phyloP scores from a whole-genome alignment of 2,329 filamentous ascomycete species.

The Aspergillus quadricinctus region DNA sequence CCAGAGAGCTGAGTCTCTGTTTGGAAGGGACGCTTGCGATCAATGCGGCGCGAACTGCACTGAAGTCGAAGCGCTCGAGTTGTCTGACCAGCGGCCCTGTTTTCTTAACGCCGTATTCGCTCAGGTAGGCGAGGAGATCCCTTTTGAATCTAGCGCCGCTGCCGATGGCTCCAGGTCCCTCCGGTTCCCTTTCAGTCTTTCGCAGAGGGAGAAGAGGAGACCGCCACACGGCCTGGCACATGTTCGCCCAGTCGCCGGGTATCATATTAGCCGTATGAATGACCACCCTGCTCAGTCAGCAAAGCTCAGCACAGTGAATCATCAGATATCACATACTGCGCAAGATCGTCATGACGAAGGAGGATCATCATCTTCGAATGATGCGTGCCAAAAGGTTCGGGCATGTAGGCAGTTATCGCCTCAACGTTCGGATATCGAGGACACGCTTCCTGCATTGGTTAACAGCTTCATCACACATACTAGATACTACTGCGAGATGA shows the following conservation, averaged over 20 bases:
- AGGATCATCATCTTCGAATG: constrained; percentile 85
- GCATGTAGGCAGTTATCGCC: constrained; percentile 71
- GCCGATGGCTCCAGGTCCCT: constrained; percentile 42
- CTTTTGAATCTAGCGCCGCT: constrained; percentile 68
- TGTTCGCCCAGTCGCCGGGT: constrained; percentile 77
- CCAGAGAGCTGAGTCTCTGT: constrained; percentile 47
- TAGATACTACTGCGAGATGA: not conserved
- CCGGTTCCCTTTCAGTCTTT: constrained; percentile 1
- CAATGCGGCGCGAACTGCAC: constrained; percentile 62
- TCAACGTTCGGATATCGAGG: constrained; percentile 62
- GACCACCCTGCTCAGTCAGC: constrained; percentile 48
- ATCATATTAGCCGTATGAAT: constrained; percentile 94
- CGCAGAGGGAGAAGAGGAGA: constrained; percentile 64
- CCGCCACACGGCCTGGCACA: constrained; percentile 79
- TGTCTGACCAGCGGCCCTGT: constrained; percentile 53
- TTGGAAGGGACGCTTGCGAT: constrained; percentile 74
- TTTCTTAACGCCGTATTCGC: constrained; percentile 60
- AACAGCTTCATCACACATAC: not conserved
- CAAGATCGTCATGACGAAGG: constrained; percentile 69
- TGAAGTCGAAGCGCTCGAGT: constrained; percentile 65
- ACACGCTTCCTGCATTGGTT: constrained; percentile 53
- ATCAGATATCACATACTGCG: constrained; percentile 48
- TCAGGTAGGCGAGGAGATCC: constrained; percentile 69
- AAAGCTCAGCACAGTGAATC: not conserved
- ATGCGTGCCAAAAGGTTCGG: constrained; percentile 81